A percentile compares a stretch with the other conserved stretches of the same genome.
Evolutionary conservation across 345 rosid genomes (phyloP).

Genomic region (Moricandia arvensis): DNA sequence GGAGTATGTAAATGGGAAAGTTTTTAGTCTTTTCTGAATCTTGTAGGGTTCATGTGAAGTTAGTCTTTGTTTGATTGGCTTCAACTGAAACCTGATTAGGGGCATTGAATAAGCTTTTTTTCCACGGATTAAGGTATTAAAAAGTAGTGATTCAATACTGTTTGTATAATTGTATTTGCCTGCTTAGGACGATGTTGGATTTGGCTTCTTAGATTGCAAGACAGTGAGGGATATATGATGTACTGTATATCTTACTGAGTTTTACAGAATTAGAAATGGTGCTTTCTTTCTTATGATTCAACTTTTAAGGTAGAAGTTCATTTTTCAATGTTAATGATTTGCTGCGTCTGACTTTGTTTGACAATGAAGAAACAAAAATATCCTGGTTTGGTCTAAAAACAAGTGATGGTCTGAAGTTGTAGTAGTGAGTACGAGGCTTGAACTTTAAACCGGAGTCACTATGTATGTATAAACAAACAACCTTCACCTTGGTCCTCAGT

Average conservation of each 20-base stretch:
- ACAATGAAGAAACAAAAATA: not conserved
- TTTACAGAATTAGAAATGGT: not conserved
- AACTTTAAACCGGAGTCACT: no score
- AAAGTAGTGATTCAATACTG: constrained; percentile 1
- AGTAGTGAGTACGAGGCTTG: not conserved
- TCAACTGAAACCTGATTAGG: not conserved
- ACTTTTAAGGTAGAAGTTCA: not conserved
- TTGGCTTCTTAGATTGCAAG: not conserved
- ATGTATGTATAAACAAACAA: not conserved
- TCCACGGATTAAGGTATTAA: constrained; percentile 21
- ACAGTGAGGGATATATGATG: not conserved
- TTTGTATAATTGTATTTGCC: constrained; percentile 6
- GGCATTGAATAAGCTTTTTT: not conserved
- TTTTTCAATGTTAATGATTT: not conserved
- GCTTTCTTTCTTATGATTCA: not conserved
- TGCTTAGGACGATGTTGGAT: not conserved
- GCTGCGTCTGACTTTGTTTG: not conserved
- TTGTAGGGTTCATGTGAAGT: constrained; percentile 29
- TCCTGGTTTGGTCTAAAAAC: constrained; percentile 6
- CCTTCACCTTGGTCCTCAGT: not conserved
- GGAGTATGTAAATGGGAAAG: not conserved
- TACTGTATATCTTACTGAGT: not conserved
- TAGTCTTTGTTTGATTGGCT: constrained; percentile 22
- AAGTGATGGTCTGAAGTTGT: not conserved
- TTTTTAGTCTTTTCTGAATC: constrained; percentile 5